Conservation (phyloP, 176 grass and related monocot genomes). For the Themeda triandra region DNA sequence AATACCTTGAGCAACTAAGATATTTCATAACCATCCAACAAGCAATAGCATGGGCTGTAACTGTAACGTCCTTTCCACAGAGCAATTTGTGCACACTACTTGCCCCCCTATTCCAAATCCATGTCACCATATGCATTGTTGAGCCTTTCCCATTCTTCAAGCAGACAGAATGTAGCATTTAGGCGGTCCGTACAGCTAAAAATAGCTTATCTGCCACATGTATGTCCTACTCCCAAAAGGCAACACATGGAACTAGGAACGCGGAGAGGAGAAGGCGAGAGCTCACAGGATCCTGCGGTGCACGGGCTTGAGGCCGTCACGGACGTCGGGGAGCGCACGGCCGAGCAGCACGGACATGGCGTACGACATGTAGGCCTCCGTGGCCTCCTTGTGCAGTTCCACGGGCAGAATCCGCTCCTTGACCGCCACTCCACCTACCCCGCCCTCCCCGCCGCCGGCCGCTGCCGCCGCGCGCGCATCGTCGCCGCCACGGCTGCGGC, state of each 20-base stretch:
- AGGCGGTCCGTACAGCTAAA: background rate
- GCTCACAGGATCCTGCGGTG: conserved; percentile 94
- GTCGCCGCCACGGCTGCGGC: conserved; percentile 7
- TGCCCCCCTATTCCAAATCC: background rate
- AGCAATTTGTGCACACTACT: background rate
- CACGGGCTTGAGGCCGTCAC: conserved; percentile 94
- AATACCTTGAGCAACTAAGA: conserved; percentile 10
- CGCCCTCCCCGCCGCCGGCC: conserved; percentile 18
- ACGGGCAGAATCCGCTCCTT: conserved; percentile 67
- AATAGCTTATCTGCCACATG: background rate
- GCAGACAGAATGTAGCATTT: background rate
- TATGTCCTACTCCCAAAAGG: background rate
- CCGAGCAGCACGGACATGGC: conserved; percentile 94
- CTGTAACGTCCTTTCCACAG: background rate
- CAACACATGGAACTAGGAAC: background rate
- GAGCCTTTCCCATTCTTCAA: background rate
- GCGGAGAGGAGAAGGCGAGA: background rate
- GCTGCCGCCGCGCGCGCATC: background rate
- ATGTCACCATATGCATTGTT: background rate
- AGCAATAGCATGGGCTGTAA: background rate
- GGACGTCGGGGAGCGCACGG: conserved; percentile 83
- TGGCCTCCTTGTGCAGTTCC: conserved; percentile 94
- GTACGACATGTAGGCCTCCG: conserved; percentile 86
- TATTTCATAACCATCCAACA: background rate
- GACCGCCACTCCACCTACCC: conserved; percentile 18